A percentile compares a stretch with the other conserved stretches of the same genome.
Evolutionary conservation across 2,329 filamentous ascomycete species (phyloP).

Genomic region (Coniochaeta prunicola): DNA sequence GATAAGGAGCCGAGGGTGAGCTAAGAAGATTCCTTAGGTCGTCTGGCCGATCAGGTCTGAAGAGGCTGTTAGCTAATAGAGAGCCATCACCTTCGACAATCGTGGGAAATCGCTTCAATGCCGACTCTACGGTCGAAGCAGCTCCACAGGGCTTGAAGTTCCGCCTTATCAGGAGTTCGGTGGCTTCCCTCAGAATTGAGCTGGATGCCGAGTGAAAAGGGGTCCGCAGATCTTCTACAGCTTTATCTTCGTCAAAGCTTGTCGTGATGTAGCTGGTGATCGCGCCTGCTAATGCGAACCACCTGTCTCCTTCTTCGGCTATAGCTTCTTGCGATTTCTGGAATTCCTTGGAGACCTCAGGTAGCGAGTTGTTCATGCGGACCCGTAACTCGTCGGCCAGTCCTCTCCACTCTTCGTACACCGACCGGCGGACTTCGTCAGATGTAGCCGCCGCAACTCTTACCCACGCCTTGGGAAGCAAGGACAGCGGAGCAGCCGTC

Average conservation of each 20-base stretch:
- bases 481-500: conserved; percentile 20
- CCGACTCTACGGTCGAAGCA: conserved; percentile 36
- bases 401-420: conserved; percentile 53
- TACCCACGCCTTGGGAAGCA: conserved; percentile 41
- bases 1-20: conserved; percentile 60
- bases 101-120: conserved; percentile 30
- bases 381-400: conserved; percentile 56
- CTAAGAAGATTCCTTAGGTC: conserved; percentile 52
- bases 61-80: conserved; percentile 31
- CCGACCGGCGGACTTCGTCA: conserved; percentile 34
- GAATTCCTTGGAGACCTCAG: conserved; percentile 75
- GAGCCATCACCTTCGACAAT: conserved; percentile 28
- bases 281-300: conserved; percentile 51
- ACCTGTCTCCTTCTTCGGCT: conserved; percentile 58
- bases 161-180: conserved; percentile 37
- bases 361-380: conserved; percentile 65
- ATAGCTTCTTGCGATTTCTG: conserved; percentile 64
- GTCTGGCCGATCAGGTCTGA: conserved; percentile 43
- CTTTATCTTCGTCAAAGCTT: conserved; percentile 12
- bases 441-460: conserved; percentile 33
- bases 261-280: conserved; percentile 28
- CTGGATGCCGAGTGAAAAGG: conserved; percentile 21
- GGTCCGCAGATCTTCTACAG: neutral
- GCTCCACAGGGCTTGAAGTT: conserved; percentile 53
- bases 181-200: conserved; percentile 24